Evolutionary conservation across 2,329 filamentous ascomycete genomes (phyloP).

Genomic region (Fusarium oligoseptatum): DNA sequence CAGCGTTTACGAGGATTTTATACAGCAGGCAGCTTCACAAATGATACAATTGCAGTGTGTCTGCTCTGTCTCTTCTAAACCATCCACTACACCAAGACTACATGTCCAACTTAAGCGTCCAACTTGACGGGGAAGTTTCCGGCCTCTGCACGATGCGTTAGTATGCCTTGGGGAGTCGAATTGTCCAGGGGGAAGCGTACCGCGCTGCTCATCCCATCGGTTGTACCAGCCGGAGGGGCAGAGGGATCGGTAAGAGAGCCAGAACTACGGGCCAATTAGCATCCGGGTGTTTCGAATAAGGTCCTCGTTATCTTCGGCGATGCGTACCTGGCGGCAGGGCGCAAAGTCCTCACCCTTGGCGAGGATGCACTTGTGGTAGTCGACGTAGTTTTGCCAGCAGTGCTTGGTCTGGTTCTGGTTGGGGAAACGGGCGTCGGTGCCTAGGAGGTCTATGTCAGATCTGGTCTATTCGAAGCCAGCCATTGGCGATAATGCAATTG

Average conservation of each 20-base stretch:
- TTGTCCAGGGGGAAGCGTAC: conserved; percentile 64
- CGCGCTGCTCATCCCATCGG: conserved; percentile 98
- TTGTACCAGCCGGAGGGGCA: conserved; percentile 95
- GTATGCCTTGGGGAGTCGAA: conserved; percentile 37
- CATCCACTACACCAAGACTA: conserved; percentile 41
- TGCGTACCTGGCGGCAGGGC: conserved; percentile 90
- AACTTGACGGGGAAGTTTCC: conserved; percentile 77
- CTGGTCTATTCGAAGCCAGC: conserved; percentile 6
- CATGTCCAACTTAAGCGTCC: conserved; percentile 64
- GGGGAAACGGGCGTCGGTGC: conserved; percentile 99
- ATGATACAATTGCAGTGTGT: conserved; percentile 55
- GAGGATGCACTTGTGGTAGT: conserved; percentile 99
- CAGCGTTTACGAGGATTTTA: conserved; percentile 42
- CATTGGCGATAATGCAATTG: conserved; percentile 42
- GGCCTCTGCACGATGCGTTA: conserved; percentile 63
- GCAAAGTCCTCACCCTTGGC: conserved; percentile 99
- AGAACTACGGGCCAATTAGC: conserved; percentile 75
- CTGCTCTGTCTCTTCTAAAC: conserved; percentile 50
- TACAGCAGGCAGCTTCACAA: conserved; percentile 49
- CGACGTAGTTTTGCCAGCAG: conserved; percentile 99
- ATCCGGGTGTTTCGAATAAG: background rate
- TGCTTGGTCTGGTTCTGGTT: conserved; percentile 99
- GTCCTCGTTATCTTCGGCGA: background rate
- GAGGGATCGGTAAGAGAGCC: conserved; percentile 94
- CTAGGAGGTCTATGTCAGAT: conserved; percentile 60